Percentiles rank a stretch among this genome's conserved stretches.
Conservation (phyloP, 192 early-diverging fungal genomes). For the Spizellomyces punctatus region DNA sequence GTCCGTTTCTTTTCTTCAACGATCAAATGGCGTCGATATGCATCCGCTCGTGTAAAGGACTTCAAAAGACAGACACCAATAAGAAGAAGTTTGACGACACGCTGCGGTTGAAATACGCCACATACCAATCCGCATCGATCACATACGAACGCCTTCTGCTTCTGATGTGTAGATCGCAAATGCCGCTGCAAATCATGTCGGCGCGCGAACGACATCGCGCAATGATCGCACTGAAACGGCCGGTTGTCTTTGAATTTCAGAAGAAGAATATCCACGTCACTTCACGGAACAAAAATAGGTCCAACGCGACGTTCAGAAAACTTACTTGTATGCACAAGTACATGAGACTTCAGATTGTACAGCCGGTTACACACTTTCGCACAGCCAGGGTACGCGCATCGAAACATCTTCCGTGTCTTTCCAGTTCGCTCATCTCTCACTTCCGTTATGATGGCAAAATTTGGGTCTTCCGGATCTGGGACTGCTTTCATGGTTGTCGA, state of each 20-base stretch:
- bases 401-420: neutral
- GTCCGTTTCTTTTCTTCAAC: slow-evolving; percentile 7
- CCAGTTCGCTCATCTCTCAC: slow-evolving; percentile 5
- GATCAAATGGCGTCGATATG: slow-evolving; percentile 4
- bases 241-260: neutral
- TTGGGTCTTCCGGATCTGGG: slow-evolving; percentile 17
- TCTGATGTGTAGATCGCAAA: slow-evolving; percentile 5
- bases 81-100: neutral
- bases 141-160: neutral
- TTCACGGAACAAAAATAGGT: neutral
- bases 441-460: slow-evolving; percentile 21
- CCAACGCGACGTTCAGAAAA: neutral
- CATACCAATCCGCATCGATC: slow-evolving; percentile 9
- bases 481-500: slow-evolving; percentile 10
- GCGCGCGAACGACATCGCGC: slow-evolving; percentile 7
- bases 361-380: slow-evolving; percentile 57
- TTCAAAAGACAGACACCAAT: neutral
- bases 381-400: slow-evolving; percentile 57
- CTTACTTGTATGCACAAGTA: slow-evolving; percentile 49
- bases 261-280: neutral
- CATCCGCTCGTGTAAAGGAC: slow-evolving; percentile 4
- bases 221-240: slow-evolving; percentile 9
- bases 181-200: slow-evolving; percentile 2
- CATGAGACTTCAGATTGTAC: slow-evolving; percentile 66
- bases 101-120: neutral